A percentile compares a stretch with the other conserved stretches of the same genome.
Conservation (phyloP, 1,284 basidiomycete genomes). For the Bondarzewia mesenterica region DNA sequence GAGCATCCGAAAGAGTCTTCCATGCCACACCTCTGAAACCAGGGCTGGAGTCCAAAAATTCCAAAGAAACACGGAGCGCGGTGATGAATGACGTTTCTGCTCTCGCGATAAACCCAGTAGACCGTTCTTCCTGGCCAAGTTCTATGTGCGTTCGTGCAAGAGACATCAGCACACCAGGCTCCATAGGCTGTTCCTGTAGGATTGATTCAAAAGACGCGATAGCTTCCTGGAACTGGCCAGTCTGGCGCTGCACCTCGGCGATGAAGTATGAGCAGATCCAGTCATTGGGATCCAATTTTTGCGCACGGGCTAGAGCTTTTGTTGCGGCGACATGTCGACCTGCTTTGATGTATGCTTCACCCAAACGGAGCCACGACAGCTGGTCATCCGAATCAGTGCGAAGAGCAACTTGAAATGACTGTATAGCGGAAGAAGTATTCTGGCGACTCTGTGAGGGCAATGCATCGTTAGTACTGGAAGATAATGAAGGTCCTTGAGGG, state of each 20-base stretch:
- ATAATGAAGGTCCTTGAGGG: slow-evolving; percentile 7
- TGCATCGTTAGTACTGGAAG: background rate
- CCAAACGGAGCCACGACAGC: slow-evolving; percentile 82
- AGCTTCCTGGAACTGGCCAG: slow-evolving; percentile 71
- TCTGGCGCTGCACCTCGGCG: slow-evolving; percentile 79
- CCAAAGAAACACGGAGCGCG: slow-evolving; percentile 49
- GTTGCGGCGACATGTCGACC: slow-evolving; percentile 87
- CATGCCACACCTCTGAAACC: slow-evolving; percentile 72
- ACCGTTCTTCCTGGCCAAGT: slow-evolving; percentile 58
- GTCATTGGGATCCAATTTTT: slow-evolving; percentile 59
- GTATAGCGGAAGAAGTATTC: slow-evolving; percentile 74
- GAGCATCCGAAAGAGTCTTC: slow-evolving; percentile 82
- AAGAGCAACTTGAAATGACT: slow-evolving; percentile 84
- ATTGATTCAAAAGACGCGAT: slow-evolving; percentile 63
- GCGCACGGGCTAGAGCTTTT: slow-evolving; percentile 77
- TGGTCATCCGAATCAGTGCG: slow-evolving; percentile 76
- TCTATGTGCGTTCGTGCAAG: slow-evolving; percentile 72
- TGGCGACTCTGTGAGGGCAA: slow-evolving; percentile 51
- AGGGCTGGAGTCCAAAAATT: slow-evolving; percentile 45
- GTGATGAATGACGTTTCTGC: slow-evolving; percentile 67
- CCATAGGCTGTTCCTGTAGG: slow-evolving; percentile 45
- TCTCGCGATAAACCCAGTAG: slow-evolving; percentile 65
- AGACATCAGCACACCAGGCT: slow-evolving; percentile 67
- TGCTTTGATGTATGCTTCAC: slow-evolving; percentile 85
- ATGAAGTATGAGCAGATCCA: slow-evolving; percentile 87